Conservation (phyloP, 169 alveolate genomes). For the Plasmodium blacklocki region DNA sequence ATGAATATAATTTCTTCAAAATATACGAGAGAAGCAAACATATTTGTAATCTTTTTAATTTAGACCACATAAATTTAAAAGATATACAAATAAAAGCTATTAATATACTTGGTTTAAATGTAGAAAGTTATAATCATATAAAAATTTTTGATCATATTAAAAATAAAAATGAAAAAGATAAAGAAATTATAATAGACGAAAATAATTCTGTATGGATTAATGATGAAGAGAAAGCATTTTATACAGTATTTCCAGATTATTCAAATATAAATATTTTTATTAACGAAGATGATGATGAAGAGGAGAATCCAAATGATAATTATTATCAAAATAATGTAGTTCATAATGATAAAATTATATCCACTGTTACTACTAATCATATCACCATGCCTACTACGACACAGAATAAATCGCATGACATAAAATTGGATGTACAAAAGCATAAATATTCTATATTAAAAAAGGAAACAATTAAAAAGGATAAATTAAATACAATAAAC, state of each 20-base stretch:
- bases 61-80: slow-evolving; percentile 5
- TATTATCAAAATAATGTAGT: neutral
- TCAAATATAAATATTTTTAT: slow-evolving; percentile 31
- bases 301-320: neutral
- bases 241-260: slow-evolving; percentile 51
- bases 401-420: neutral
- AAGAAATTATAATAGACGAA: slow-evolving; percentile 18
- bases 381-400: neutral
- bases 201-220: slow-evolving; percentile 17
- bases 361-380: neutral
- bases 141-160: slow-evolving; percentile 34
- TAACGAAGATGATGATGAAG: slow-evolving; percentile 59
- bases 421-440: neutral
- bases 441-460: too few species aligned
- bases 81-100: slow-evolving; percentile 51
- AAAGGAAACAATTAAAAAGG: too few species aligned
- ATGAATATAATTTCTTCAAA: slow-evolving; percentile 34
- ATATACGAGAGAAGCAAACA: slow-evolving; percentile 33
- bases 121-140: slow-evolving; percentile 36
- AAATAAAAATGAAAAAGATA: slow-evolving; percentile 24
- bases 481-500: too few species aligned
- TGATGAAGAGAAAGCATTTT: slow-evolving; percentile 38
- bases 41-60: slow-evolving; percentile 5
- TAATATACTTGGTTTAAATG: slow-evolving; percentile 27
- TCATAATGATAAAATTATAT: too few species aligned